These are phyloP conservation scores for Globisporangium radiosum DNA, from an alignment of 352 stramenopile species.

Conservation along the genomic window DNA sequence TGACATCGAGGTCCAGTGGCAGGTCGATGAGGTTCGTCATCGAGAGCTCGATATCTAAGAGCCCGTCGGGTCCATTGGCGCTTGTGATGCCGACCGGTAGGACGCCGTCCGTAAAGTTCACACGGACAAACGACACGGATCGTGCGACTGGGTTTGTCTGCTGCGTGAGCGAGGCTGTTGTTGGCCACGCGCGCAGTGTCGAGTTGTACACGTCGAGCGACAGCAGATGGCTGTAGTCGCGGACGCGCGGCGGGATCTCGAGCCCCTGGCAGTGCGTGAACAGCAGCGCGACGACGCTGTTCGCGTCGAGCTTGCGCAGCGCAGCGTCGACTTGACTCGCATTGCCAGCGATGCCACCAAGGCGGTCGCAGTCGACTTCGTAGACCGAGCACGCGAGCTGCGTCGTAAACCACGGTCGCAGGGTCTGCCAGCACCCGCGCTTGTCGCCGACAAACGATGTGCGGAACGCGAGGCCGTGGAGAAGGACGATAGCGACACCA, in stretches of 20 bases:
- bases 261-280: conserved; percentile 42
- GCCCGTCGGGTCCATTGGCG: conserved; percentile 4
- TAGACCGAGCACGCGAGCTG: conserved; percentile 30
- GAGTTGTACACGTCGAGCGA: conserved; percentile 54
- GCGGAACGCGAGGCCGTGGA: conserved; percentile 14
- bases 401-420: conserved; percentile 23
- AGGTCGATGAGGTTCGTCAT: conserved; percentile 22
- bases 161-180: conserved; percentile 31
- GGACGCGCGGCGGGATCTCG: conserved; percentile 23
- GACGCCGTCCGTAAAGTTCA: conserved; percentile 41
- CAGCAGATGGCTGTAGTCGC: conserved; percentile 29
- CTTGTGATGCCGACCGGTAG: conserved; percentile 28
- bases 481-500: conserved; percentile 3
- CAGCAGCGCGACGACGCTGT: conserved; percentile 27
- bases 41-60: conserved; percentile 25
- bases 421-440: conserved; percentile 15
- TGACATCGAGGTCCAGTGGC: conserved; percentile 15
- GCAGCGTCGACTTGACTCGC: conserved; percentile 2
- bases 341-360: conserved; percentile 3
- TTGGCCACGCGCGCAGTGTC: conserved; percentile 29
- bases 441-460: conserved; percentile 16
- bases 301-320: conserved; percentile 20
- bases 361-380: conserved; percentile 27
- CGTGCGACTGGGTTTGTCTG: conserved; percentile 29
- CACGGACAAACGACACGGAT: conserved; percentile 21